A percentile compares a stretch with the other conserved stretches of the same genome.
Evolutionary conservation across 495 filamentous ascomycete genomes (phyloP).

Genomic region (Talaromyces adpressus): DNA sequence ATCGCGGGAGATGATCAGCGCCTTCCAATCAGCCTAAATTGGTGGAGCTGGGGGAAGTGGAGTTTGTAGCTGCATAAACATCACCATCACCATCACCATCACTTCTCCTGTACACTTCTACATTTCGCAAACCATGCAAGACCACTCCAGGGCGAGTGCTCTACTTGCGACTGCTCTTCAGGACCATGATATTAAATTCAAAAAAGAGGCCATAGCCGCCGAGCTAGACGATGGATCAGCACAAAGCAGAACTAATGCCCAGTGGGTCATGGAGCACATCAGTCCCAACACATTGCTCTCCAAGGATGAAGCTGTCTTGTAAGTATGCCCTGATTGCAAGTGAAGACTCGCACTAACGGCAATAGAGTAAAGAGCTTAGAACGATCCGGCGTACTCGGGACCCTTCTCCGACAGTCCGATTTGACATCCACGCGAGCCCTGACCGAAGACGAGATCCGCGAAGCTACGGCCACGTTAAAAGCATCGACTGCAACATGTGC

Average conservation of each 20-base stretch:
- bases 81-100: no score
- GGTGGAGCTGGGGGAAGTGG: no score
- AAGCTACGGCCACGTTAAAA: constrained; percentile 29
- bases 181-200: constrained; percentile 22
- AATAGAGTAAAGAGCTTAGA: constrained; percentile 30
- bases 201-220: constrained; percentile 21
- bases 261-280: constrained; percentile 31
- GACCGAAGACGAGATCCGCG: constrained; percentile 32
- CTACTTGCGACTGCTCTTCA: constrained; percentile 17
- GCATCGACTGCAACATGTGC: constrained; percentile 28
- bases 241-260: constrained; percentile 13
- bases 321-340: constrained; percentile 6
- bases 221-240: constrained; percentile 18
- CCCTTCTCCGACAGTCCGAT: constrained; percentile 20
- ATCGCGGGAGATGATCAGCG: no score
- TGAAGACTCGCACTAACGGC: background rate
- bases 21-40: no score
- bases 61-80: no score
- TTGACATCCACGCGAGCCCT: constrained; percentile 28
- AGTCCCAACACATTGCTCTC: constrained; percentile 30
- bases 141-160: background rate
- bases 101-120: no score
- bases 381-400: constrained; percentile 19
- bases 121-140: background rate
- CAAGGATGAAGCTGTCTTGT: constrained; percentile 34